Evolutionary conservation across 1,284 basidiomycete species (phyloP).

Genomic region (Ustilago sp.): DNA sequence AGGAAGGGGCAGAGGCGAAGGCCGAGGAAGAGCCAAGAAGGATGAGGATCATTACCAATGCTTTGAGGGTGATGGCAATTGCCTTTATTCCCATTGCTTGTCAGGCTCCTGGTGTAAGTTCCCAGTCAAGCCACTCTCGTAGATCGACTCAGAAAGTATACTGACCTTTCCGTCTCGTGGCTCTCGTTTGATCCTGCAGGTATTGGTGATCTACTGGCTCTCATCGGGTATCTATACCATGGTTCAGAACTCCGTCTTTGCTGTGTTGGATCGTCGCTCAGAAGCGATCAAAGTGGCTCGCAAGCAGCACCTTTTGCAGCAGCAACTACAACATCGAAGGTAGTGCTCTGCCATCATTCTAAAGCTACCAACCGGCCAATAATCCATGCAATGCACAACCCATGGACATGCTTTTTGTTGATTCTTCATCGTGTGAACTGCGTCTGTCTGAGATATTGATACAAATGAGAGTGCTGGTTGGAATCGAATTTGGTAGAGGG

Average conservation of each 20-base stretch:
- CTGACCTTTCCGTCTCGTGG: not conserved
- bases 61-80: conserved; percentile 77
- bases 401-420: not conserved
- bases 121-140: not conserved
- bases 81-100: conserved; percentile 81
- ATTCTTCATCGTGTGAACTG: not conserved
- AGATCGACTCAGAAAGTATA: not conserved
- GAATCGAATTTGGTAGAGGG: not conserved
- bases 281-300: conserved; percentile 33
- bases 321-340: conserved; percentile 17
- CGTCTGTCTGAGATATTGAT: conserved; percentile 13
- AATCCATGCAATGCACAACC: conserved; percentile 1
- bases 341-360: not conserved
- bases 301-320: conserved; percentile 37
- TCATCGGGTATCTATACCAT: conserved; percentile 84
- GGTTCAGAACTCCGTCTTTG: conserved; percentile 79
- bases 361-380: not conserved
- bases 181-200: conserved; percentile 71
- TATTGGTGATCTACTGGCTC: conserved; percentile 84
- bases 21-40: conserved; percentile 53
- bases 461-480: conserved; percentile 17
- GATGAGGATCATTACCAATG: conserved; percentile 75
- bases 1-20: conserved; percentile 2
- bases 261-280: conserved; percentile 56
- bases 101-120: conserved; percentile 80